These are phyloP conservation scores for Blastomyces parvus DNA, from an alignment of 2,329 filamentous ascomycete species.

Conservation along the genomic window DNA sequence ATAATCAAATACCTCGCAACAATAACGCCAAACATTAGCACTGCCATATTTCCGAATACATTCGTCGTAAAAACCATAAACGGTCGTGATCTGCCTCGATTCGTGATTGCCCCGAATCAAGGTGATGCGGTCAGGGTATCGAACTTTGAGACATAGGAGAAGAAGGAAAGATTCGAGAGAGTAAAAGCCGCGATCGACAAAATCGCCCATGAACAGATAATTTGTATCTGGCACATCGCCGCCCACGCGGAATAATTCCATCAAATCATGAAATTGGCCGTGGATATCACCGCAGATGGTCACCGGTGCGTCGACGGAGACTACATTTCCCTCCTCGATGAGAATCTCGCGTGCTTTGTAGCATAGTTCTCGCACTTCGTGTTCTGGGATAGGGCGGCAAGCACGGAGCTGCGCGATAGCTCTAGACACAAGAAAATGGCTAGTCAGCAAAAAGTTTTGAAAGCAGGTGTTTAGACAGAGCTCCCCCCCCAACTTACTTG, in stretches of 20 bases:
- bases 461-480: background rate
- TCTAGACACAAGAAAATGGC: conserved; percentile 40
- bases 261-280: conserved; percentile 96
- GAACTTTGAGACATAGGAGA: conserved; percentile 90
- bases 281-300: conserved; percentile 99
- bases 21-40: conserved; percentile 98
- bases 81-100: conserved; percentile 93
- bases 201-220: conserved; percentile 95
- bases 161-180: conserved; percentile 98
- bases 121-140: conserved; percentile 92
- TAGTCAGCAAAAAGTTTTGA: conserved; percentile 14
- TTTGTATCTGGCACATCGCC: conserved; percentile 97
- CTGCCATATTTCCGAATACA: conserved; percentile 97
- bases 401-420: conserved; percentile 91
- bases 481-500: conserved; percentile 50
- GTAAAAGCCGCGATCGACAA: conserved; percentile 96
- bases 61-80: conserved; percentile 98
- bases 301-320: conserved; percentile 88
- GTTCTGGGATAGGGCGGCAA: conserved; percentile 91
- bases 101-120: conserved; percentile 97
- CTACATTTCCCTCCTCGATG: conserved; percentile 99
- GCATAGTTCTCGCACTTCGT: conserved; percentile 91
- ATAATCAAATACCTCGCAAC: conserved; percentile 99
- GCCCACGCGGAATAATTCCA: conserved; percentile 97
- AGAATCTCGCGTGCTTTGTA: conserved; percentile 97